Conservation (phyloP, 1,284 basidiomycete species). For the Gymnopus androsaceus region DNA sequence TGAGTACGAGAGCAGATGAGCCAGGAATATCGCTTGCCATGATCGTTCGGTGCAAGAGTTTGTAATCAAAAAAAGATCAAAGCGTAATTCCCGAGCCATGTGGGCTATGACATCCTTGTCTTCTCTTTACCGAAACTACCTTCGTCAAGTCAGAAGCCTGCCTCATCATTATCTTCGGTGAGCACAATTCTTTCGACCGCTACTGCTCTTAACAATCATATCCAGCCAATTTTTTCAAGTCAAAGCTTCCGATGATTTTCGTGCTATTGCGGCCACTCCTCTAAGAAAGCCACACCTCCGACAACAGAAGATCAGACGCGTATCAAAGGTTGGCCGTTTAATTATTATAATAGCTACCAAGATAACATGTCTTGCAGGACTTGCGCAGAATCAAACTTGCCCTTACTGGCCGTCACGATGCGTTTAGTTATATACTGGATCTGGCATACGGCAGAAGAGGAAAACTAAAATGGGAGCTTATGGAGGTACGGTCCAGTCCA, state of each 20-base stretch:
- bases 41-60: background rate
- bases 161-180: constrained; percentile 65
- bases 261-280: constrained; percentile 36
- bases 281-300: constrained; percentile 29
- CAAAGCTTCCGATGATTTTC: constrained; percentile 61
- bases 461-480: constrained; percentile 64
- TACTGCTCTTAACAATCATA: constrained; percentile 13
- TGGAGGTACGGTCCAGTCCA: constrained; percentile 48
- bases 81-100: background rate
- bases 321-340: constrained; percentile 45
- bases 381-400: constrained; percentile 57
- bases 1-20: background rate
- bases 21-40: constrained; percentile 18
- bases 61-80: background rate
- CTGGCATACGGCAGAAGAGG: constrained; percentile 81
- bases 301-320: constrained; percentile 47
- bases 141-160: constrained; percentile 52
- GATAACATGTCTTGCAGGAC: constrained; percentile 50
- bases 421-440: constrained; percentile 65
- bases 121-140: constrained; percentile 54
- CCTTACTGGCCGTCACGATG: constrained; percentile 50
- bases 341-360: background rate
- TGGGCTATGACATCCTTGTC: background rate
- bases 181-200: constrained; percentile 14
- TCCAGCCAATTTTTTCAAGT: constrained; percentile 66